These are phyloP conservation scores for Potentilla sterilis DNA, from an alignment of 306 rosid species.

Conservation along the genomic window DNA sequence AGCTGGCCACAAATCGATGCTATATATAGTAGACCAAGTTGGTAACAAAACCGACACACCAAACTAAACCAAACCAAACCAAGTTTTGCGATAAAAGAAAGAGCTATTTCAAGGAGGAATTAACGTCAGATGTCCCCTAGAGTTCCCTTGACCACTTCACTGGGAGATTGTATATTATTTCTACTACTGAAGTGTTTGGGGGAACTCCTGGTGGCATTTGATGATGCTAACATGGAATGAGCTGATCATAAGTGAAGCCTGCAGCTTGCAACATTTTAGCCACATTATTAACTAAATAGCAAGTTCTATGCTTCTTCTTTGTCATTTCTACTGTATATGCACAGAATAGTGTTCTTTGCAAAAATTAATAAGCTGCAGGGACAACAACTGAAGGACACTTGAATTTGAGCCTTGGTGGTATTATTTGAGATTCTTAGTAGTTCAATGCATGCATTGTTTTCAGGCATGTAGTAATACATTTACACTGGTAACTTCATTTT, in stretches of 20 bases:
- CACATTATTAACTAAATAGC: not conserved
- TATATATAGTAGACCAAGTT: conserved; percentile 6
- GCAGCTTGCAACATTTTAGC: not conserved
- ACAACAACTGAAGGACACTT: not conserved
- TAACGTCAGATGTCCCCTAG: conserved; percentile 28
- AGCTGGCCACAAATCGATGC: not conserved
- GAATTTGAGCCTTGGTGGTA: no score
- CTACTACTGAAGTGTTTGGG: conserved; percentile 46
- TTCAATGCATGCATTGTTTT: no score
- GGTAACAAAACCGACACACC: not conserved
- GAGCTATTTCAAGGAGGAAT: not conserved
- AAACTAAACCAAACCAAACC: not conserved
- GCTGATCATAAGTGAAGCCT: not conserved
- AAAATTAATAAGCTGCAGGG: not conserved
- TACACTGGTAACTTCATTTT: no score
- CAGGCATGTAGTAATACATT: no score
- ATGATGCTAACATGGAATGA: not conserved
- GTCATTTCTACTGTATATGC: not conserved
- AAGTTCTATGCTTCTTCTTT: not conserved
- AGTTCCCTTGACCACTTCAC: conserved; percentile 45
- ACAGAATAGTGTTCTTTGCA: not conserved
- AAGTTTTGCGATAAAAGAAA: not conserved
- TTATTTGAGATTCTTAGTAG: no score
- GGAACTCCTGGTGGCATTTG: conserved; percentile 40
- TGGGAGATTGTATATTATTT: not conserved